phyloP scores from a whole-genome alignment of 2,329 filamentous ascomycete genomes.

The Phyllosticta citrichinensis region DNA sequence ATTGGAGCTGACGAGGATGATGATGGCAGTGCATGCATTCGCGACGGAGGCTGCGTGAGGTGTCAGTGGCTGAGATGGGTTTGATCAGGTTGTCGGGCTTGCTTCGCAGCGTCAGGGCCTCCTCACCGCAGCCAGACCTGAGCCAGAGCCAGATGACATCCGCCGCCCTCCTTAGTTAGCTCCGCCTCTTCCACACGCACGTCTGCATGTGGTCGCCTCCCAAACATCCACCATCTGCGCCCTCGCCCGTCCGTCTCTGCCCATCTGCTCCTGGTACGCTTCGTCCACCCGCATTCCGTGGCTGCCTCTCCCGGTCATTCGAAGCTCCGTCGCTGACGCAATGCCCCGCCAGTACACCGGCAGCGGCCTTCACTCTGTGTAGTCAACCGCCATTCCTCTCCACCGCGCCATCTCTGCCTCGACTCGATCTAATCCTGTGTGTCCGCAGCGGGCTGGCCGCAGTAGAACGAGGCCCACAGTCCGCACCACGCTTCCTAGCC shows the following conservation, averaged over 20 bases:
- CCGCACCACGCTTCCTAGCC: neutral
- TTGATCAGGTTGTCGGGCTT: neutral
- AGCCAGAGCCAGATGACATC: neutral
- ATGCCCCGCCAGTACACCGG: conserved; percentile 10
- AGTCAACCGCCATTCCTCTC: neutral
- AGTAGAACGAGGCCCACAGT: neutral
- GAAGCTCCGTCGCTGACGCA: conserved; percentile 10
- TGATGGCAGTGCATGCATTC: conserved; percentile 5
- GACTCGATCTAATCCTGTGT: neutral
- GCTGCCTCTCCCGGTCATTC: neutral
- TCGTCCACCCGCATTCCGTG: neutral
- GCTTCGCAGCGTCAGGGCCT: conserved; percentile 3
- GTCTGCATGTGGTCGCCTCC: neutral
- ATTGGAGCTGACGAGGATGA: neutral
- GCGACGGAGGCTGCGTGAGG: conserved; percentile 4
- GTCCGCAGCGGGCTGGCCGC: neutral
- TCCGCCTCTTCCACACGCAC: neutral
- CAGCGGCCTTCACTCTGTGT: neutral
- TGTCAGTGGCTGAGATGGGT: neutral
- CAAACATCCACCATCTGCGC: neutral
- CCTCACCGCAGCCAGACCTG: neutral
- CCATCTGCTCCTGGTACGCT: neutral
- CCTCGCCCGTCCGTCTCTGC: neutral
- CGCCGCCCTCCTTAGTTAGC: neutral
- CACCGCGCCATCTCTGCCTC: neutral